phyloP scores from a whole-genome alignment of 139 green algal species.

The Auxenochlorella pyrenoidosa region DNA sequence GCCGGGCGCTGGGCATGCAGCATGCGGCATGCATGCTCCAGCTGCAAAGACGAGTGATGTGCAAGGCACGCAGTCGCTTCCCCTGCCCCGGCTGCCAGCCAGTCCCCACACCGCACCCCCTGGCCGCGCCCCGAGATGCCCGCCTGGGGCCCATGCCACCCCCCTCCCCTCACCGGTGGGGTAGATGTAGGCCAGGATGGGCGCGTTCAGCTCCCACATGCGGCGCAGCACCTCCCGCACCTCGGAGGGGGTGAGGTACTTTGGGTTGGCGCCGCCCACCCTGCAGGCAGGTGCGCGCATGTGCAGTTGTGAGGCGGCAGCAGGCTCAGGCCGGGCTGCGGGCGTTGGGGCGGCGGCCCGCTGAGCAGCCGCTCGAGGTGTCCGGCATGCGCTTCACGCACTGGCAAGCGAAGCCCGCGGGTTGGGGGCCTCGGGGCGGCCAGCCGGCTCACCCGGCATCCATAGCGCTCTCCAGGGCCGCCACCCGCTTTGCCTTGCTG shows the following conservation, averaged over 20 bases:
- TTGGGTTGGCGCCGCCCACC: constrained; percentile 33
- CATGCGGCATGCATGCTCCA: too few relatives aligned
- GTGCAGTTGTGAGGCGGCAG: too few relatives aligned
- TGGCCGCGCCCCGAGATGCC: too few relatives aligned
- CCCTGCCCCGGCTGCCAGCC: too few relatives aligned
- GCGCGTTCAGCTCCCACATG: constrained; percentile 80
- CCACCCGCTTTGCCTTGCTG: constrained; percentile 16
- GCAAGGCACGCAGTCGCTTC: too few relatives aligned
- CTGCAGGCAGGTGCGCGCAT: neutral
- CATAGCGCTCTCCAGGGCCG: constrained; percentile 19
- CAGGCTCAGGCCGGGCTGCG: neutral
- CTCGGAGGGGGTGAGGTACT: constrained; percentile 82
- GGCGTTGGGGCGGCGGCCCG: too few relatives aligned
- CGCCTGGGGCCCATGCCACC: too few relatives aligned
- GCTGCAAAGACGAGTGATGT: too few relatives aligned
- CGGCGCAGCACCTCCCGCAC: constrained; percentile 76
- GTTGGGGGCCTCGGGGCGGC: too few relatives aligned
- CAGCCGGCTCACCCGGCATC: constrained; percentile 19
- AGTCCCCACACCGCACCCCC: too few relatives aligned
- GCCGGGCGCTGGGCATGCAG: too few relatives aligned
- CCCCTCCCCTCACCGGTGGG: constrained; percentile 14
- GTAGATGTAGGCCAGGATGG: constrained; percentile 78
- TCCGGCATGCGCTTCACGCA: neutral
- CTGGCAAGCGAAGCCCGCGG: neutral
- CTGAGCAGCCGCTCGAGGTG: too few relatives aligned